Evolutionary conservation across 495 filamentous ascomycete genomes (phyloP).

Genomic region (Xylaria longipes): DNA sequence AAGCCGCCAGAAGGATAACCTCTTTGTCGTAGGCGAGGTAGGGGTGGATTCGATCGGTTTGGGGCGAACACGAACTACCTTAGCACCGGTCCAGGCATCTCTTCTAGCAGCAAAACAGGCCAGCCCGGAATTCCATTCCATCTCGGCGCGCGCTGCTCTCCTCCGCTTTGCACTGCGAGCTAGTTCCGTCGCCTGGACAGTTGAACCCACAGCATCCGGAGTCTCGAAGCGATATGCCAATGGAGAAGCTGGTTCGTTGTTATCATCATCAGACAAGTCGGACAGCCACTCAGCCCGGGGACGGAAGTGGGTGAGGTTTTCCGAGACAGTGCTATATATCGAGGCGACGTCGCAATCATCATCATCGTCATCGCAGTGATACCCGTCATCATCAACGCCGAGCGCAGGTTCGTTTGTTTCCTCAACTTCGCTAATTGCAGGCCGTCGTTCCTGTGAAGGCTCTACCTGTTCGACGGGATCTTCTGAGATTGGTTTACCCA

Average conservation of each 20-base stretch:
- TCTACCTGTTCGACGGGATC: conserved; percentile 9
- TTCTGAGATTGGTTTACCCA: conserved; percentile 24
- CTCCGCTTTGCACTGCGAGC: conserved; percentile 64
- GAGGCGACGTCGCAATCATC: conserved; percentile 48
- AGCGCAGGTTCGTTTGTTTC: conserved; percentile 27
- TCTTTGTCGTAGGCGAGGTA: conserved; percentile 42
- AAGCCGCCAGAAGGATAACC: conserved; percentile 43
- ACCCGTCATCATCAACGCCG: conserved; percentile 46
- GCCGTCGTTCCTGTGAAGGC: neutral
- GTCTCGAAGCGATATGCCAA: conserved; percentile 69
- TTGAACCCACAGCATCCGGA: conserved; percentile 64
- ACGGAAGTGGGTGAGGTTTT: conserved; percentile 49
- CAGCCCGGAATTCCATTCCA: conserved; percentile 83
- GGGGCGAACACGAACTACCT: conserved; percentile 48
- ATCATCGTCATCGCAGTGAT: conserved; percentile 43
- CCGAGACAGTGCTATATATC: conserved; percentile 54
- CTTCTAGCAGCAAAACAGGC: conserved; percentile 75
- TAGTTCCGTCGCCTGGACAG: conserved; percentile 45
- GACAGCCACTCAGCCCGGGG: conserved; percentile 56
- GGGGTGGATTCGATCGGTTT: conserved; percentile 42
- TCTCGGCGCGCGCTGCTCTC: conserved; percentile 71
- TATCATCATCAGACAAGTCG: conserved; percentile 52
- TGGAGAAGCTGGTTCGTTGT: conserved; percentile 30
- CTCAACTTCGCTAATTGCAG: neutral
- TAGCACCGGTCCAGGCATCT: conserved; percentile 88